phyloP scores from a whole-genome alignment of 2,329 filamentous ascomycete genomes.

The Magnaporthiopsis rhizophila region DNA sequence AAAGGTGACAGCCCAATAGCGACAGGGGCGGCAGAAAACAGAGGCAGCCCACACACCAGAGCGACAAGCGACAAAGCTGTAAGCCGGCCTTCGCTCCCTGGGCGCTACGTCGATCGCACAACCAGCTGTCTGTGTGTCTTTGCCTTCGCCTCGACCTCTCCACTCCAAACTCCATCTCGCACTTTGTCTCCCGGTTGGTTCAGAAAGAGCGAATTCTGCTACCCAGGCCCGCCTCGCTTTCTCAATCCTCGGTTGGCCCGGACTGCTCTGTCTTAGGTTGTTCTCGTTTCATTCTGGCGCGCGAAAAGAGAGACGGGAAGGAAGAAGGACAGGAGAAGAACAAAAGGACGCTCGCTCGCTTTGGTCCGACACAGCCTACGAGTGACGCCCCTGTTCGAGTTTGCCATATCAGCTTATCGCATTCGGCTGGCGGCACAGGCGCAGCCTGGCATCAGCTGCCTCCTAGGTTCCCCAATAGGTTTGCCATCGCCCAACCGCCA shows the following conservation, averaged over 20 bases:
- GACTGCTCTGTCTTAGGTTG: background rate
- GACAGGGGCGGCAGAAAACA: background rate
- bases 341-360: background rate
- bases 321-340: background rate
- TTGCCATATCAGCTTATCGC: constrained; percentile 4
- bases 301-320: background rate
- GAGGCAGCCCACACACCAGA: background rate
- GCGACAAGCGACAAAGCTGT: background rate
- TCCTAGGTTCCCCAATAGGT: background rate
- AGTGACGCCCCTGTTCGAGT: background rate
- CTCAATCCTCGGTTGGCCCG: background rate
- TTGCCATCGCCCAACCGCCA: background rate
- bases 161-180: background rate
- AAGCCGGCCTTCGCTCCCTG: background rate
- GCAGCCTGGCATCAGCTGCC: background rate
- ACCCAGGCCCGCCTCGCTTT: background rate
- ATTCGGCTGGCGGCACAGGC: constrained; percentile 1
- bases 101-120: background rate
- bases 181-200: background rate
- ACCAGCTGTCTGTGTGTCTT: background rate
- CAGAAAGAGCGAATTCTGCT: background rate
- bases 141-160: background rate
- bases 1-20: background rate
- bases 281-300: background rate
- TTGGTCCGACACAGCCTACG: background rate